Evolutionary conservation across 176 grass and related monocot genomes (phyloP), one percentile per base, ranked within the genome.

Genomic region (Ampelocalamus luodianensis): DNA sequence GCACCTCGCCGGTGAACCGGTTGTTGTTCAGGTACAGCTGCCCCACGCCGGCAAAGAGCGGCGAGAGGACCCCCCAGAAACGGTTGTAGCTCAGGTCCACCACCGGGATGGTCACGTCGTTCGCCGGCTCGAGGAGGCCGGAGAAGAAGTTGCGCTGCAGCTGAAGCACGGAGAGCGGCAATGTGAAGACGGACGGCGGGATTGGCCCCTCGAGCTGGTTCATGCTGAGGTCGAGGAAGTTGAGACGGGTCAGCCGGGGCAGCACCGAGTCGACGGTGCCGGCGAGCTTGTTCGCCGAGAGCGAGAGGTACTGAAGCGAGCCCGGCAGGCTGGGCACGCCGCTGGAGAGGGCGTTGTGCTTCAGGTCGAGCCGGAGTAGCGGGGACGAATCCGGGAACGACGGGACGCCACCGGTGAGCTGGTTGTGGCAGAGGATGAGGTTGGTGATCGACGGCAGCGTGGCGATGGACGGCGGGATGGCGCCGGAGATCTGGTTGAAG

Each of bases 1-100:
- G 95, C 15, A 98, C 95, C 39, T 95, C 93, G 53, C 95, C 95
- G 51, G 91, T 92, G 87, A 98, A 98, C 83, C 95, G 79, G 87
- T 98, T 98, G 85, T 98, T 98, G 89, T 98, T 93, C 23, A 98
- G 88, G 85, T 95, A 98, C 26, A 98, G 95, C 83, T 92, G 89
- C 65, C 87, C 83, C 15, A 95, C 89, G 11, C 91, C 81, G 0
- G 95, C 87, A 24, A 98, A 89, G 11, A 95, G 86, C 75, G 93
- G 95, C 70, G 95, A 92, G 0, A 98, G 17, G 12, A 80, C 72
- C 15, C 95, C 95, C 85, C 87, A 95, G 72, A 98, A 81, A 1
- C 95, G 84, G 85, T 97, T 97, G 85, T 85, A 97, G 85, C 94
- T 97, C 32, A 97, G 70, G 86, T 97, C 94, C 74, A 97, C 93